Evolutionary conservation across 176 grass and related monocot species (phyloP).

Genomic region (Themeda triandra): DNA sequence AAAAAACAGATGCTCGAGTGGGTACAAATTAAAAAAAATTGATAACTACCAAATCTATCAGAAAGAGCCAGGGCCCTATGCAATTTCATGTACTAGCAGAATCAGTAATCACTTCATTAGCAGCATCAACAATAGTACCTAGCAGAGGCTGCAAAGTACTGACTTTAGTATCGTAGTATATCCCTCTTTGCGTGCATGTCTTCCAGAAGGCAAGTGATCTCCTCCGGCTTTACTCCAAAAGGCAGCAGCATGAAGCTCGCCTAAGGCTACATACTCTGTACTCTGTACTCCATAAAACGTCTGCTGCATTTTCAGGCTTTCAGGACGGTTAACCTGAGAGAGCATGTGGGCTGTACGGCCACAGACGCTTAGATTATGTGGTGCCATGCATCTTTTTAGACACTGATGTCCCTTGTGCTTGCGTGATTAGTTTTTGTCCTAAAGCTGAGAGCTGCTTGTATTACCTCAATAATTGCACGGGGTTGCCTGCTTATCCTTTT

Average conservation of each 20-base stretch:
- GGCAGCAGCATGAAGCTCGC: background rate
- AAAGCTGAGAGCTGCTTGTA: conserved; percentile 24
- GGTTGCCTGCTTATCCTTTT: conserved; percentile 46
- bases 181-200: background rate
- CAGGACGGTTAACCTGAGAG: background rate
- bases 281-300: background rate
- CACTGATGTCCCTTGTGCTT: background rate
- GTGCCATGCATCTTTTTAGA: conserved; percentile 33
- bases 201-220: conserved; percentile 29
- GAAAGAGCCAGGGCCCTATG: background rate
- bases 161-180: background rate
- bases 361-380: conserved; percentile 6
- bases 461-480: conserved; percentile 46
- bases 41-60: background rate
- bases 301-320: background rate
- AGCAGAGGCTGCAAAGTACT: background rate
- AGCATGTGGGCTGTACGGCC: conserved; percentile 25
- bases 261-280: too few relatives aligned
- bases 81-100: background rate
- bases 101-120: background rate
- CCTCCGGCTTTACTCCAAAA: conserved; percentile 10
- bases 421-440: conserved; percentile 19
- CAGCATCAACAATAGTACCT: background rate
- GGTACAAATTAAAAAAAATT: background rate
- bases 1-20: background rate